phyloP scores from a whole-genome alignment of 495 filamentous ascomycete genomes.

The Haplographium delicatum region DNA sequence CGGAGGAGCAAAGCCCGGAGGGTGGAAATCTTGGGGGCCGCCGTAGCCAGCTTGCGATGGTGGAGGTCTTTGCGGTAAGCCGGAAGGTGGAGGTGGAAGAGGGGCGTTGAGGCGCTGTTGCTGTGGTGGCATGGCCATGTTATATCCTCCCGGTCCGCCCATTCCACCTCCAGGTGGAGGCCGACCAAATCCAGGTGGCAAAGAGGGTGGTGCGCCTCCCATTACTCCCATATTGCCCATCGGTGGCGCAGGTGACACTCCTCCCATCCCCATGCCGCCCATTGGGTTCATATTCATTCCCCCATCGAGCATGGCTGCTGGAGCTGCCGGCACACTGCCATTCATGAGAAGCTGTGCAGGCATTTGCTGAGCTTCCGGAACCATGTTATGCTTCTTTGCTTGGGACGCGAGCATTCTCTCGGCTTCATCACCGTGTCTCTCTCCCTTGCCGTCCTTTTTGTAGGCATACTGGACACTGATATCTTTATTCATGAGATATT shows the following conservation, averaged over 20 bases:
- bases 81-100: slow-evolving; percentile 62
- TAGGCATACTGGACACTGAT: slow-evolving; percentile 96
- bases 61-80: slow-evolving; percentile 73
- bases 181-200: slow-evolving; percentile 40
- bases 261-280: too few species aligned
- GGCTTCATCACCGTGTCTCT: slow-evolving; percentile 90
- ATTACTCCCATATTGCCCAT: slow-evolving; percentile 24
- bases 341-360: slow-evolving; percentile 31
- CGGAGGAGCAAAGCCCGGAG: slow-evolving; percentile 31
- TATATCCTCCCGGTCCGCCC: slow-evolving; percentile 28
- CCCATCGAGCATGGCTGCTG: slow-evolving; percentile 28
- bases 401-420: slow-evolving; percentile 90
- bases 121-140: slow-evolving; percentile 21
- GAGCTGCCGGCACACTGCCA: slow-evolving; percentile 18
- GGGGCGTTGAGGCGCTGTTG: slow-evolving; percentile 27
- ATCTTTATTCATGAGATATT: slow-evolving; percentile 95
- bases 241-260: too few species aligned
- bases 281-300: slow-evolving; percentile 26
- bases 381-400: slow-evolving; percentile 90
- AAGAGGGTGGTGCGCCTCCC: slow-evolving; percentile 30
- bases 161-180: too few species aligned
- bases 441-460: slow-evolving; percentile 98
- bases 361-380: slow-evolving; percentile 62
- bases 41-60: slow-evolving; percentile 74
- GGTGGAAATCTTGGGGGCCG: slow-evolving; percentile 64